Conservation (phyloP, 2,329 filamentous ascomycete species). For the Pyricularia sp. region DNA sequence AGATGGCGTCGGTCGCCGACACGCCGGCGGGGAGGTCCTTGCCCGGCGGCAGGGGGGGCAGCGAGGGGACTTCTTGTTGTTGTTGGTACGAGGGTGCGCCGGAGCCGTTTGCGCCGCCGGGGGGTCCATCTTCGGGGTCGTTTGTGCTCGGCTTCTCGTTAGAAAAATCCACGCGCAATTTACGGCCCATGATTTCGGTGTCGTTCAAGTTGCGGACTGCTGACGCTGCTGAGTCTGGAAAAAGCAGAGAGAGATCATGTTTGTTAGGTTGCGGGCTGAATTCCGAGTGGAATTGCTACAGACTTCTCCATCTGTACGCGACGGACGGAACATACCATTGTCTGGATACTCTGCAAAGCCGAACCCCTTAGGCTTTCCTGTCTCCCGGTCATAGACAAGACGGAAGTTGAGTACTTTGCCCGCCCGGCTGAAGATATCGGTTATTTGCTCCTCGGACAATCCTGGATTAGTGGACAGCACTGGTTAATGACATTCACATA, state of each 20-base stretch:
- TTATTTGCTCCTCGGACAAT: constrained; percentile 90
- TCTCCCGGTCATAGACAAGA: constrained; percentile 90
- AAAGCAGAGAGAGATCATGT: constrained; percentile 4
- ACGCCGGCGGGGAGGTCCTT: constrained; percentile 73
- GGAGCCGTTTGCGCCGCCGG: neutral
- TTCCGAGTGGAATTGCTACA: neutral
- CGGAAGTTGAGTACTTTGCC: constrained; percentile 87
- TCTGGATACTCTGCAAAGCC: constrained; percentile 95
- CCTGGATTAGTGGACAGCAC: constrained; percentile 37
- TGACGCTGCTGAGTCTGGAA: constrained; percentile 64
- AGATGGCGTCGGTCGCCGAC: constrained; percentile 81
- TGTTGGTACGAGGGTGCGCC: neutral
- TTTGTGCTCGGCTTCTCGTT: constrained; percentile 60
- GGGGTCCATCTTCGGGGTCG: constrained; percentile 31
- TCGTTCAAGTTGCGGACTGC: constrained; percentile 94
- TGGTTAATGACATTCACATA: neutral
- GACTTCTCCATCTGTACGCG: no score
- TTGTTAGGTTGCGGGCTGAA: constrained; percentile 1
- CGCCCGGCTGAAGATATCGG: constrained; percentile 80
- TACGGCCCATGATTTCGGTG: constrained; percentile 87
- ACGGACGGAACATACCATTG: constrained; percentile 42
- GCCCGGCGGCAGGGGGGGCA: constrained; percentile 75
- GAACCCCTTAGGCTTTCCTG: constrained; percentile 87
- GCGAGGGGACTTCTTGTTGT: constrained; percentile 18
- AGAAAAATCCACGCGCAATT: constrained; percentile 88